Base-by-base conservation (phyloP, 2,329 filamentous ascomycete genomes). In the Coleophoma crateriformis region DNA sequence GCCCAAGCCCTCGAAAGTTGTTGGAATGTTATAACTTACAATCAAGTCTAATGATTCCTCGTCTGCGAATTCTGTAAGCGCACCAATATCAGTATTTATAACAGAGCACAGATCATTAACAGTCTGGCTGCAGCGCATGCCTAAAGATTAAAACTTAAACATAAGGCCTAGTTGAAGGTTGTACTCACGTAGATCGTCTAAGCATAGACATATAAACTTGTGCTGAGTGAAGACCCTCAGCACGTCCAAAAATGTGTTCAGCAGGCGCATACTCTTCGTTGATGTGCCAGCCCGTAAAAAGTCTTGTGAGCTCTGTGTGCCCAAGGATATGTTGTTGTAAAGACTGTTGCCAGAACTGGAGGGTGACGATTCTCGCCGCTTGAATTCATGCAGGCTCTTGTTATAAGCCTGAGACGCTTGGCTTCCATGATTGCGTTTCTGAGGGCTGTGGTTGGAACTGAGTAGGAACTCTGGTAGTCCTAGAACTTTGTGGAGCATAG, bases 201-300 rank as follows among this genome's bases (percentile, higher is more conserved):
- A 70, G 59, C 85, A 90, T 58, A 96, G 84, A 61, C 89, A 95
- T 48, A 96, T 90, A 60, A 96, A 84, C 60, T 91, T 94, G 64
- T 91, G 84, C 17, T 84, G 77, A 0, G 89, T 87, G 49, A 97
- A 84, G 39, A 95, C 81, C 47, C 88, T 81, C 46, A 96, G 68
- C 10, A 96, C 85, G 58, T 96, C 91, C 42, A 96, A 72, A 59
- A 95, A 92, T 1, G 88, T 91, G 62, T 90, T 92, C 76, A 92
- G 88, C 49, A 96, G 78, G 12, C 89, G 83, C 56, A 89, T 85
- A 2, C 76, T 79, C 62, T 83, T 84, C 11, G 78, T 82, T 5
- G 81, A 75, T 1, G 74, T 68, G 33, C 81, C 80, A 3, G 74
- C 70, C 33, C 81, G 76, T 20, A 85, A 67, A 49, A 82, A 83